These are phyloP conservation scores for Rusavskia elegans DNA, from an alignment of 495 filamentous ascomycete genomes.

Conservation along the genomic window DNA sequence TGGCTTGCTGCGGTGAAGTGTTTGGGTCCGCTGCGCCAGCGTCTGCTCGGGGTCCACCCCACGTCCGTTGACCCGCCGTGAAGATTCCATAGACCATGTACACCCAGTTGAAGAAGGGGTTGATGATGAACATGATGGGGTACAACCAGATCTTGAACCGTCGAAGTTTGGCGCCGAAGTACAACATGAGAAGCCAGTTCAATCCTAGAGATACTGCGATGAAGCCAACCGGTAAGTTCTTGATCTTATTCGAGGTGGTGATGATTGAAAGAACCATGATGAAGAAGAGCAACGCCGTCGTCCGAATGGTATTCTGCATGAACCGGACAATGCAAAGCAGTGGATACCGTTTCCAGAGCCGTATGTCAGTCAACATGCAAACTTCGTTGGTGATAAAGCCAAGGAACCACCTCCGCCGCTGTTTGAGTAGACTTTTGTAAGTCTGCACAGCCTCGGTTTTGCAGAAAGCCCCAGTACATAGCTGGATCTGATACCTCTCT, in stretches of 20 bases:
- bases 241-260: constrained; percentile 63
- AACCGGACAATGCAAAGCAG: constrained; percentile 79
- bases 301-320: constrained; percentile 93
- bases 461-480: constrained; percentile 95
- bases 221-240: constrained; percentile 79
- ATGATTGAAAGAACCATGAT: constrained; percentile 81
- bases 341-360: constrained; percentile 85
- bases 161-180: constrained; percentile 75
- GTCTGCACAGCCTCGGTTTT: constrained; percentile 96
- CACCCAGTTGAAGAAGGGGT: constrained; percentile 96
- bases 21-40: constrained; percentile 65
- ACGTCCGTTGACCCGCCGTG: constrained; percentile 88
- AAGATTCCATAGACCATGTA: constrained; percentile 88
- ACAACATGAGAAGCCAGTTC: constrained; percentile 93
- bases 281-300: constrained; percentile 89
- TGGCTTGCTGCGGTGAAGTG: constrained; percentile 70
- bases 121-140: constrained; percentile 87
- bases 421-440: constrained; percentile 75
- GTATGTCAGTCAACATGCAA: constrained; percentile 91
- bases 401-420: constrained; percentile 91
- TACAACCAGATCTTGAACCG: constrained; percentile 91
- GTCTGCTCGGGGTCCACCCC: constrained; percentile 90
- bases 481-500: constrained; percentile 86
- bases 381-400: constrained; percentile 98
- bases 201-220: constrained; percentile 89